Evolutionary conservation across 2,329 filamentous ascomycete species (phyloP).

Genomic region (Colletotrichum trifolii): DNA sequence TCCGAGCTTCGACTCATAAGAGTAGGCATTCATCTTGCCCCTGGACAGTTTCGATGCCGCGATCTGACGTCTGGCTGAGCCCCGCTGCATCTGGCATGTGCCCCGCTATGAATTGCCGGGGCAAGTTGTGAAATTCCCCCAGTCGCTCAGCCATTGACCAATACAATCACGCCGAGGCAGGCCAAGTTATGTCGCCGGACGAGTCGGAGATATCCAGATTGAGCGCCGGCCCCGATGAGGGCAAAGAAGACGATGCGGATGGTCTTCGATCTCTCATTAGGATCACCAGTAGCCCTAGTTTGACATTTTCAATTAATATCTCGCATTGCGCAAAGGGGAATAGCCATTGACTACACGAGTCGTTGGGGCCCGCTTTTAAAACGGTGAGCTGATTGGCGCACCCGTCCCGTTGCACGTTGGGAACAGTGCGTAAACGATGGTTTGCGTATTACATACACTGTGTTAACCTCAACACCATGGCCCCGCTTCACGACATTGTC

Average conservation of each 20-base stretch:
- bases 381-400: too few species aligned
- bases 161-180: slow-evolving; percentile 22
- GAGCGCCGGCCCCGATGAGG: slow-evolving; percentile 22
- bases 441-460: too few species aligned
- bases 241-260: slow-evolving; percentile 3
- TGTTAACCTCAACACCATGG: too few species aligned
- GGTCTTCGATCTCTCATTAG: slow-evolving; percentile 19
- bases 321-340: not conserved
- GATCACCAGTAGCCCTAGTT: slow-evolving; percentile 22
- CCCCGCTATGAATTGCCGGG: slow-evolving; percentile 26
- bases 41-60: slow-evolving; percentile 1
- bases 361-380: too few species aligned
- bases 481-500: too few species aligned
- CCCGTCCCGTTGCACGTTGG: too few species aligned
- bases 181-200: slow-evolving; percentile 24
- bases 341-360: not conserved
- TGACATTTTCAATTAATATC: slow-evolving; percentile 19
- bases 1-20: slow-evolving; percentile 22
- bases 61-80: slow-evolving; percentile 31
- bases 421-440: too few species aligned
- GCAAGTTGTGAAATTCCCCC: slow-evolving; percentile 5
- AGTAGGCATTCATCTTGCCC: too few species aligned
- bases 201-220: slow-evolving; percentile 11
- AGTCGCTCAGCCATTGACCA: slow-evolving; percentile 27
- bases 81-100: slow-evolving; percentile 32